A percentile compares a stretch with the other conserved stretches of the same genome.
Evolutionary conservation across 2,329 filamentous ascomycete genomes (phyloP).

Genomic region (Rhexocercosporidium sp.): DNA sequence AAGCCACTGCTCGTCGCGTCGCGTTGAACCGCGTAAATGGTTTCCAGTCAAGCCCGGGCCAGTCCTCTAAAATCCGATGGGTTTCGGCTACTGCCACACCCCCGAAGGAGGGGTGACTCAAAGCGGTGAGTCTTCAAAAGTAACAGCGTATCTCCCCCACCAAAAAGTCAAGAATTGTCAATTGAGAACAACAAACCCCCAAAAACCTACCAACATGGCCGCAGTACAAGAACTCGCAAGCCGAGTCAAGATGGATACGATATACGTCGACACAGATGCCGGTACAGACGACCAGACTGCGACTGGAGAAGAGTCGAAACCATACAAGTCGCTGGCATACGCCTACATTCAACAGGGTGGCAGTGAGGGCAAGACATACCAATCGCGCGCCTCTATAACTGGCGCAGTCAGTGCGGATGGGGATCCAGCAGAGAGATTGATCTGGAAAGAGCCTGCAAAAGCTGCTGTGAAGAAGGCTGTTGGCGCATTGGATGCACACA

Average conservation of each 20-base stretch:
- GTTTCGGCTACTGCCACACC: conserved; percentile 17
- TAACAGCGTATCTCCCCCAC: conserved; percentile 2
- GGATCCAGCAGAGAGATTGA: conserved; percentile 66
- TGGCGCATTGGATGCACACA: conserved; percentile 74
- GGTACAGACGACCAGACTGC: conserved; percentile 73
- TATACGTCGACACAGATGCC: conserved; percentile 82
- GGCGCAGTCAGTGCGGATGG: conserved; percentile 64
- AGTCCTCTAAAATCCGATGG: conserved; percentile 3
- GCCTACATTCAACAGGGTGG: conserved; percentile 74
- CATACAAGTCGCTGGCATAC: conserved; percentile 81
- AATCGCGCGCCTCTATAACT: conserved; percentile 70
- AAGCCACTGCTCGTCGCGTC: conserved; percentile 2
- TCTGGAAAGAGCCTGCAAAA: conserved; percentile 85
- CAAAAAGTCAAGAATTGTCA: conserved; percentile 25
- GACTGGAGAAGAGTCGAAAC: conserved; percentile 72
- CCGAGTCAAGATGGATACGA: conserved; percentile 53
- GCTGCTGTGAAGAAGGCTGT: conserved; percentile 85
- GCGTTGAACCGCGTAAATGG: conserved; percentile 15
- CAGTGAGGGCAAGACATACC: conserved; percentile 63
- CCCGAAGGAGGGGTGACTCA: conserved; percentile 26
- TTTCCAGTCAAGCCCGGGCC: neutral
- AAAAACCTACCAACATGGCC: conserved; percentile 33
- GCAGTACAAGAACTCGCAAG: conserved; percentile 55
- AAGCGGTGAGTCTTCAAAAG: conserved; percentile 27
- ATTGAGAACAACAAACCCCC: conserved; percentile 27